Conservation (phyloP, 176 grass and related monocot genomes). For the Eleusine coracana region DNA sequence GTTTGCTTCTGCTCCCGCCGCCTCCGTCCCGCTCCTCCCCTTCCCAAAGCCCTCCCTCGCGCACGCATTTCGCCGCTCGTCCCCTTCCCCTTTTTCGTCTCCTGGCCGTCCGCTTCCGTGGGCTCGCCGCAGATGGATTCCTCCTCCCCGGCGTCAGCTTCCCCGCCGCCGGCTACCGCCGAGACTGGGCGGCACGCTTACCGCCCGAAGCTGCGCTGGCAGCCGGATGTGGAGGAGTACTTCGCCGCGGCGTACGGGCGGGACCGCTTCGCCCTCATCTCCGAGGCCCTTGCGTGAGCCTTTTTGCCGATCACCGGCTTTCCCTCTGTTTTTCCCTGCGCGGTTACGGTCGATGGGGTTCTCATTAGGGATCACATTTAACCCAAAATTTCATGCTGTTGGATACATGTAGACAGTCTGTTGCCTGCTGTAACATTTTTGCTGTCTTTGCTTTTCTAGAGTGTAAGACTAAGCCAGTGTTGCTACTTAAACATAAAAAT, state of each 20-base stretch:
- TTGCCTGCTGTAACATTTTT: not conserved
- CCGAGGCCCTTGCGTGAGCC: constrained; percentile 69
- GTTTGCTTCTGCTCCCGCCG: not conserved
- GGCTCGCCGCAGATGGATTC: constrained; percentile 38
- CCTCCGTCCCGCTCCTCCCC: not conserved
- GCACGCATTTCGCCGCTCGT: not conserved
- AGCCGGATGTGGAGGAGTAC: constrained; percentile 82
- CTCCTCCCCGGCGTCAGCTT: not conserved
- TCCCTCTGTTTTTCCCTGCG: not conserved
- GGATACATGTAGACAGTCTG: not conserved
- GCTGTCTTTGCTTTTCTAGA: not conserved
- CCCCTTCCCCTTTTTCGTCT: not conserved
- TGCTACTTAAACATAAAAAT: not conserved
- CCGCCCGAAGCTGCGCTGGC: constrained; percentile 73
- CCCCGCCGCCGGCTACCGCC: not conserved
- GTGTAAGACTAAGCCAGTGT: not conserved
- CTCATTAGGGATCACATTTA: not conserved
- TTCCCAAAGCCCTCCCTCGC: not conserved
- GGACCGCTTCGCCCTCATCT: constrained; percentile 69
- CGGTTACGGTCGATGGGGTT: not conserved
- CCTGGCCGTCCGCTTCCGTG: not conserved
- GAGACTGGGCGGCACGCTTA: constrained; percentile 55
- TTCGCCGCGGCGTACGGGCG: constrained; percentile 70
- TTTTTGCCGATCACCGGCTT: not conserved
- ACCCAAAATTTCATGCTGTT: not conserved